Base-by-base conservation (phyloP, 2,329 filamentous ascomycete species). In the Epichloe typhina region DNA sequence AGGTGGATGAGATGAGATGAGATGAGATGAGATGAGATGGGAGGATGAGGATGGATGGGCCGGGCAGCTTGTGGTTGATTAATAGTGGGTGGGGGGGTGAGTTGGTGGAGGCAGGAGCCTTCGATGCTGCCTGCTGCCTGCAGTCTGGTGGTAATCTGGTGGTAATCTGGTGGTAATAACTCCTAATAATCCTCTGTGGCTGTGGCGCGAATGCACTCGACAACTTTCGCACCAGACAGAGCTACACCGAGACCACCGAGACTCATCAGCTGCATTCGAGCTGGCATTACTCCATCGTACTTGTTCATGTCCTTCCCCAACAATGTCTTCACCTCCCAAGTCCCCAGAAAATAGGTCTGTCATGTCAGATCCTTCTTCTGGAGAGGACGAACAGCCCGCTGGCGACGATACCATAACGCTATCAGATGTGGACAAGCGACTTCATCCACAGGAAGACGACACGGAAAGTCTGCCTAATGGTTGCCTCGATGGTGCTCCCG, bases 401-500 rank as follows among this genome's bases (percentile, higher is more conserved):
- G 56, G 56, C 15, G 56, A 59, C 47, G 52, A 49, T 35, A 54
- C 54, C 26, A 41, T 53, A 9, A 53, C 51, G 19, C 58, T 58
- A 52, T 53, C 57, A n/a, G 57, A 61, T 23, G 49, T 54, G 36
- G 54, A 57, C 44, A 58, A 52, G 36, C 52, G 52, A 17, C 49
- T 53, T 36, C 54, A 57, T 49, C 49, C 59, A 17, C 55, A 59
- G 23, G 56, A 57, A 37, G 64, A 58, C 53, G 71, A 67, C 31
- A 70, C 70, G 15, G 70, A 72, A 55, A 67, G 66, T 47, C 63
- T 66, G 51, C 53, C 58, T 35, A 61, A 62, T 35, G 56, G 63
- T 50, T 63, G 66, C 49, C 57, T 59, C 41, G 58, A 60, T 49
- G 64, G 62, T 48, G 55, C 56, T 48, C 58, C 61, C 45, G 21